Conservation (phyloP, 306 rosid genomes). For the Vicia villosa region DNA sequence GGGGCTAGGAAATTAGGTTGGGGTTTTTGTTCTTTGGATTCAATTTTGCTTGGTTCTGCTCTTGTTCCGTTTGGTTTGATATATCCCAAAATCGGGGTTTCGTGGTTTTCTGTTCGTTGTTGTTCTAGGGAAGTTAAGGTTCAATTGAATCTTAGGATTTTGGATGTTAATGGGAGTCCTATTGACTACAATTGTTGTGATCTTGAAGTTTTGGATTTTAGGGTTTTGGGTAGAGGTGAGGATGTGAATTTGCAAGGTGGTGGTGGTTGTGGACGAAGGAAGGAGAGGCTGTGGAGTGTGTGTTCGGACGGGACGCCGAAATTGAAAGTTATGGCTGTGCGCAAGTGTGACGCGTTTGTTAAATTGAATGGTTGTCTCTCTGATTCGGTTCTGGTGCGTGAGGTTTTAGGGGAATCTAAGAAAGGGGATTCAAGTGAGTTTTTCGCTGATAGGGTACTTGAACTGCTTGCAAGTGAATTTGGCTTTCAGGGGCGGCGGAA, state of each 20-base stretch:
- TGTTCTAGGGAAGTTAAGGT: slow-evolving; percentile 23
- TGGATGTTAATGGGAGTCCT: slow-evolving; percentile 56
- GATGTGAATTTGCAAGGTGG: slow-evolving; percentile 22
- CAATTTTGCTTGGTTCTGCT: slow-evolving; percentile 71
- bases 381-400: slow-evolving; percentile 58
- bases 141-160: slow-evolving; percentile 59
- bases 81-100: slow-evolving; percentile 75
- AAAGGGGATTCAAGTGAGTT: slow-evolving; percentile 37
- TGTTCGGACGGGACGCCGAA: slow-evolving; percentile 43
- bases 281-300: slow-evolving; percentile 42
- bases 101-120: slow-evolving; percentile 21
- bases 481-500: slow-evolving; percentile 45
- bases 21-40: slow-evolving; percentile 64
- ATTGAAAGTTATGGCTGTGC: slow-evolving; percentile 54
- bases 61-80: slow-evolving; percentile 81
- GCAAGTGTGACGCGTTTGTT: slow-evolving; percentile 34
- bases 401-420: slow-evolving; percentile 37
- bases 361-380: slow-evolving; percentile 41
- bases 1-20: slow-evolving; percentile 65
- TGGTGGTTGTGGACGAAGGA: slow-evolving; percentile 33
- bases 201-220: slow-evolving; percentile 61
- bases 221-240: slow-evolving; percentile 31
- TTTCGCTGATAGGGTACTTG: slow-evolving; percentile 70
- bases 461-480: slow-evolving; percentile 58
- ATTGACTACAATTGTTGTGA: slow-evolving; percentile 66